Evolutionary conservation across 2,329 filamentous ascomycete species (phyloP).

Genomic region (Paecilomyces sp.): DNA sequence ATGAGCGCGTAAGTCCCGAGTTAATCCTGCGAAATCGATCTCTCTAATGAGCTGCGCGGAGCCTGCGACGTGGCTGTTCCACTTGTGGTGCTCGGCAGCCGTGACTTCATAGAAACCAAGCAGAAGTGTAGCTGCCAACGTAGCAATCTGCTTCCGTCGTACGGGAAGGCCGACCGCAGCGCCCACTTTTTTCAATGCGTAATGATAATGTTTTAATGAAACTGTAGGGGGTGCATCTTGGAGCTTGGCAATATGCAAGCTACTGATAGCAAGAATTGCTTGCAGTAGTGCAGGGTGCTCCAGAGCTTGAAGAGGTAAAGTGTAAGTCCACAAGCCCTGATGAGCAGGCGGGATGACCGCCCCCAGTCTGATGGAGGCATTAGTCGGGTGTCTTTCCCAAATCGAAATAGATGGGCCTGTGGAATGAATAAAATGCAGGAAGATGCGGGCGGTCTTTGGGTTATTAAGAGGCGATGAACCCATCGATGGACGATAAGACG

Average conservation of each 20-base stretch:
- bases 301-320: conserved; percentile 74
- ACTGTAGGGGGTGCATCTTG: conserved; percentile 67
- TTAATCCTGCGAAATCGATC: conserved; percentile 69
- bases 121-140: conserved; percentile 78
- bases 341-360: conserved; percentile 55
- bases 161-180: conserved; percentile 63
- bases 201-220: conserved; percentile 86
- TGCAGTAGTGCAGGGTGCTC: conserved; percentile 82
- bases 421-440: conserved; percentile 85
- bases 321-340: conserved; percentile 59
- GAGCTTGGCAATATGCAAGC: conserved; percentile 79
- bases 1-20: conserved; percentile 60
- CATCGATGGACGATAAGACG: conserved; percentile 60
- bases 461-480: conserved; percentile 70
- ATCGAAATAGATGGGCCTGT: conserved; percentile 81
- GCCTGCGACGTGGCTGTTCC: conserved; percentile 86
- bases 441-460: conserved; percentile 70
- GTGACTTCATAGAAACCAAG: conserved; percentile 92
- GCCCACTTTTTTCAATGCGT: conserved; percentile 70
- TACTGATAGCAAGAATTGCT: conserved; percentile 79
- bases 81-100: conserved; percentile 89
- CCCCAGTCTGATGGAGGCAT: conserved; percentile 62
- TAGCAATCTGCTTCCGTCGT: conserved; percentile 67
- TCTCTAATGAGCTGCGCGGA: conserved; percentile 76
- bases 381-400: conserved; percentile 74